Percentiles rank a stretch among this genome's conserved stretches.
Conservation (phyloP, 352 stramenopile genomes). For the Phytophthora vignae region DNA sequence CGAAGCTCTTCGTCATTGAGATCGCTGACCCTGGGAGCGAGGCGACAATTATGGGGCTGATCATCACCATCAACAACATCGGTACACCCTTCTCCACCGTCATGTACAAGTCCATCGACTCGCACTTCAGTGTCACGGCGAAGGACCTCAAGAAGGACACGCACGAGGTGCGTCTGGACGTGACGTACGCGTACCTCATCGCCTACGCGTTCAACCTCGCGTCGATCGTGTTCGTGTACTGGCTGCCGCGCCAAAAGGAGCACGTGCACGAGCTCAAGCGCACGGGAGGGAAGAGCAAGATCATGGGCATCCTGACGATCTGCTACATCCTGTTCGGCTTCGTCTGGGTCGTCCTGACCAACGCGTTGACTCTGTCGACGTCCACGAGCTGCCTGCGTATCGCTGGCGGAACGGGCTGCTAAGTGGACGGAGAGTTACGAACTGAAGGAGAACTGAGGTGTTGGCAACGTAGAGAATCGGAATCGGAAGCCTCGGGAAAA, state of each 20-base stretch:
- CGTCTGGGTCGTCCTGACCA: slow-evolving; percentile 61
- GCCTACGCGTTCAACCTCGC: slow-evolving; percentile 58
- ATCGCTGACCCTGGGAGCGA: slow-evolving; percentile 51
- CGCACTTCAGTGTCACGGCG: slow-evolving; percentile 52
- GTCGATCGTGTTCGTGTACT: slow-evolving; percentile 53
- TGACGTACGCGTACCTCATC: slow-evolving; percentile 63
- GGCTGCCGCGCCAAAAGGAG: slow-evolving; percentile 61
- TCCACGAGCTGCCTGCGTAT: slow-evolving; percentile 62
- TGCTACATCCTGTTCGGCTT: slow-evolving; percentile 52
- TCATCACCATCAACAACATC: slow-evolving; percentile 47
- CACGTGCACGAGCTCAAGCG: slow-evolving; percentile 50
- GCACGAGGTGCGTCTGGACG: slow-evolving; percentile 51
- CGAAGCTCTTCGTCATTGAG: slow-evolving; percentile 53
- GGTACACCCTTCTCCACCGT: slow-evolving; percentile 53
- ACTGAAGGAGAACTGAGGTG: not conserved
- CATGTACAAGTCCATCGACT: slow-evolving; percentile 64
- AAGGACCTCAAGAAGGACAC: slow-evolving; percentile 45
- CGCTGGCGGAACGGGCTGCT: slow-evolving; percentile 56
- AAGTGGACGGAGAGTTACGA: not conserved
- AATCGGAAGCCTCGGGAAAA: not conserved
- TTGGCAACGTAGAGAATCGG: not conserved
- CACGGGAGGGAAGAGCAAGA: slow-evolving; percentile 46
- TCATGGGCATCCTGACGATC: slow-evolving; percentile 43
- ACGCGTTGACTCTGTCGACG: slow-evolving; percentile 56
- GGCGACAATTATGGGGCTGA: slow-evolving; percentile 51